phyloP scores from a whole-genome alignment of 768 basidiomycete genomes.

The Tulasnella sp. region DNA sequence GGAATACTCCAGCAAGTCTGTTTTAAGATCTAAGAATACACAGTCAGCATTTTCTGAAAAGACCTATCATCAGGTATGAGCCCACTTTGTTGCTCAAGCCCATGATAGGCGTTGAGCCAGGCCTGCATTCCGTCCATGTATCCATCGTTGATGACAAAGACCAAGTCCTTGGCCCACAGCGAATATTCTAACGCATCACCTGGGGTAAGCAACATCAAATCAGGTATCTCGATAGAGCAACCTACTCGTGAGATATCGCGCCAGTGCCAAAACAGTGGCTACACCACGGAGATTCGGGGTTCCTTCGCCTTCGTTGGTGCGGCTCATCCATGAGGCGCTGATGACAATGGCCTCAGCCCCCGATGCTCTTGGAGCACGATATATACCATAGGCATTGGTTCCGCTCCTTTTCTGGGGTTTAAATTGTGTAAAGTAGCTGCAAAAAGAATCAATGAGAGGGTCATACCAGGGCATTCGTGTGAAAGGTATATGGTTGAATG shows the following conservation, averaged over 20 bases:
- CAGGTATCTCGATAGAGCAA: neutral
- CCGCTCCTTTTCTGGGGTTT: slow-evolving; percentile 41
- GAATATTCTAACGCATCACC: slow-evolving; percentile 46
- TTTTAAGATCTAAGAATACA: slow-evolving; percentile 41
- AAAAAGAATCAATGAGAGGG: neutral
- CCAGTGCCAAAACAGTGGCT: slow-evolving; percentile 73
- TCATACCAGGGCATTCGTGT: neutral
- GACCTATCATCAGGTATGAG: neutral
- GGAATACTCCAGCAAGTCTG: slow-evolving; percentile 45
- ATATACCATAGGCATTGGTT: slow-evolving; percentile 68
- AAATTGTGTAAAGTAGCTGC: slow-evolving; percentile 8
- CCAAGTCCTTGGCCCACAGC: slow-evolving; percentile 88
- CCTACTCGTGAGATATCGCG: slow-evolving; percentile 69
- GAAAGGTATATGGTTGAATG: slow-evolving; percentile 44
- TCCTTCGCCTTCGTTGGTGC: slow-evolving; percentile 40
- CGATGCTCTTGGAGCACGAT: slow-evolving; percentile 78
- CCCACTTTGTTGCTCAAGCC: slow-evolving; percentile 49
- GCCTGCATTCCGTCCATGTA: slow-evolving; percentile 87
- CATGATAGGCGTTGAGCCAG: slow-evolving; percentile 79
- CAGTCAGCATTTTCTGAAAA: neutral
- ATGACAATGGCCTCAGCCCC: slow-evolving; percentile 87
- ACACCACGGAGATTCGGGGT: slow-evolving; percentile 70
- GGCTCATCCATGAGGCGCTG: slow-evolving; percentile 79
- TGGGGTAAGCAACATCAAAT: neutral
- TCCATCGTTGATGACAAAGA: slow-evolving; percentile 81